Base-by-base conservation (phyloP, 1,284 basidiomycete species). In the Hypsizygus ulmarius region DNA sequence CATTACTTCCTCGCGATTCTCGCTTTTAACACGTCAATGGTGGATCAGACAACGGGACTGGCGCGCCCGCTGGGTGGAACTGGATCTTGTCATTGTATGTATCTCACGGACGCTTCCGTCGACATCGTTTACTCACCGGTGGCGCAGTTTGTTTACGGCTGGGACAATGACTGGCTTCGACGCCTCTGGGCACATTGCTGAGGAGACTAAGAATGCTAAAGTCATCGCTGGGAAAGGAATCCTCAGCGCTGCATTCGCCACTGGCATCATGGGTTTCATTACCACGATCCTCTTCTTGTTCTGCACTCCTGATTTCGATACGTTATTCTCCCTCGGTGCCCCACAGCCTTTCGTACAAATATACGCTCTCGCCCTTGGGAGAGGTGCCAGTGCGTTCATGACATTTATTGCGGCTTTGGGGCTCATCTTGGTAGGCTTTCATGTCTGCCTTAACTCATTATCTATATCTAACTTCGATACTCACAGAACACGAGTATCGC, bases 341-440 rank as follows among this genome's bases (percentile, higher is more conserved):
- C 91, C 91, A 0, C 91, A 94, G 59, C 91, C 91, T 1, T 94
- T 93, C 58, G 91, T 93, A 6, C 84, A 85, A 55, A 74, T 93
- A 10, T 93, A 93, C 61, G 84, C 84, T 0, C 66, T 91, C 50
- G 89, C 91, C 0, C 69, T 93, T 5, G 91, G 91, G 5, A 83
- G 79, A 58, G 82, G 81, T 11, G 82, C 81, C 0, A 84, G 87
- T 53, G 73, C 88, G 34, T 86, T 93, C 63, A 93, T 93, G 90
- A 92, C 89, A 1, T 66, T 82, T 30, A 74, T 94, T 47, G 90
- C 91, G 0, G 76, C 81, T 21, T 50, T 93, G 27, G 90, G 91
- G 9, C 74, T 93, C 14, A 82, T 90, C 45, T 69, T 92, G 65
- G 89, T 90, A 53, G 18, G 81, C 63, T 8, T 6, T 8, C 14